Evolutionary conservation across 2,329 filamentous ascomycete species (phyloP).

Genomic region (Xenoacremonium recifei): DNA sequence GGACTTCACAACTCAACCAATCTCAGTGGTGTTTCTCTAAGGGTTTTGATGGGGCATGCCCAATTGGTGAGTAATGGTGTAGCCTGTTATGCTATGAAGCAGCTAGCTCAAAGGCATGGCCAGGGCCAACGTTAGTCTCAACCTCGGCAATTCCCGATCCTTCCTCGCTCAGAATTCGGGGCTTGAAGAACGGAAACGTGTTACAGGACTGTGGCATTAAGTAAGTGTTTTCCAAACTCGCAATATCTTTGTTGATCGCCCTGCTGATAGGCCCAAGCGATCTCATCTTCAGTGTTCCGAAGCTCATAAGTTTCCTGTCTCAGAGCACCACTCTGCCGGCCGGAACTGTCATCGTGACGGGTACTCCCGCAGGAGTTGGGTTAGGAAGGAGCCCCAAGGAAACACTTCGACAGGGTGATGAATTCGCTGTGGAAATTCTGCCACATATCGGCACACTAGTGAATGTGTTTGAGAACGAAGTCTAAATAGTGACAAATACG

Average conservation of each 20-base stretch:
- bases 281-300: constrained; percentile 51
- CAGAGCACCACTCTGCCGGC: constrained; percentile 41
- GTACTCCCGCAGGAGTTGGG: constrained; percentile 42
- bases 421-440: constrained; percentile 42
- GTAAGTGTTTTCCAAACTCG: constrained; percentile 21
- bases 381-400: constrained; percentile 36
- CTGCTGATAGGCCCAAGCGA: constrained; percentile 40
- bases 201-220: constrained; percentile 43
- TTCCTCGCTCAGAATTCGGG: constrained; percentile 38
- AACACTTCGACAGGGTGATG: constrained; percentile 37
- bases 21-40: constrained; percentile 51
- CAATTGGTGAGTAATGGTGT: constrained; percentile 37
- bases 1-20: constrained; percentile 54
- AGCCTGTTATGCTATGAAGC: no score
- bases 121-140: constrained; percentile 49
- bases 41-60: constrained; percentile 55
- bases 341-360: constrained; percentile 43
- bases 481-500: neutral
- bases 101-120: no score
- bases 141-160: constrained; percentile 40
- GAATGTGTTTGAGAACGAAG: constrained; percentile 25
- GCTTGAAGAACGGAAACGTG: constrained; percentile 49
- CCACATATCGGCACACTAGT: constrained; percentile 42
- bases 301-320: constrained; percentile 41
- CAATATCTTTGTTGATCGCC: constrained; percentile 27